Conservation (phyloP, 1,284 basidiomycete genomes). For the Leccinum griseonigrum region DNA sequence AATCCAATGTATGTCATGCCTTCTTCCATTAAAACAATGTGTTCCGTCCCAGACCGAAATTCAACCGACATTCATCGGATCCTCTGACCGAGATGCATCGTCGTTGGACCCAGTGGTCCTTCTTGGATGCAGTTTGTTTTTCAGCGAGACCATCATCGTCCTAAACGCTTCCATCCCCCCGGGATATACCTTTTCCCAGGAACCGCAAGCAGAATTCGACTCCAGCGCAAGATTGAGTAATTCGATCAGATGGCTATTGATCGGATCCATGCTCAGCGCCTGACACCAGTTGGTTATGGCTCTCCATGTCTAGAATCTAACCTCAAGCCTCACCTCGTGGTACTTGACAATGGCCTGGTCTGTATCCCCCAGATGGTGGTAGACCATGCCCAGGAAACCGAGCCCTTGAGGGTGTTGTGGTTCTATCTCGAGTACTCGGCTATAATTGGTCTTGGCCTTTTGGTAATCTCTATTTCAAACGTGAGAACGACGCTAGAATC, state of each 20-base stretch:
- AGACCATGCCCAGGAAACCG: conserved; percentile 81
- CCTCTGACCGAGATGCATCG: conserved; percentile 23
- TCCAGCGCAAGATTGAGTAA: conserved; percentile 84
- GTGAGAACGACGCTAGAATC: conserved; percentile 6
- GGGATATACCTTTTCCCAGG: conserved; percentile 32
- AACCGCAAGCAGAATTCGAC: conserved; percentile 37
- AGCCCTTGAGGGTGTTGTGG: conserved; percentile 76
- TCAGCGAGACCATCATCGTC: conserved; percentile 34
- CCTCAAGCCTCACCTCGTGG: conserved; percentile 64
- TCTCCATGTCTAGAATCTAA: not conserved
- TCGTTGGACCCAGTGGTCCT: conserved; percentile 18
- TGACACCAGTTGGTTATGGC: conserved; percentile 32
- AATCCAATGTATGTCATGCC: conserved; percentile 14
- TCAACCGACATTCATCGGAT: conserved; percentile 34
- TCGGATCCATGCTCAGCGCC: conserved; percentile 82
- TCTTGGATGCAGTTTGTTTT: conserved; percentile 33
- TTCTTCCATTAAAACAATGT: conserved; percentile 29
- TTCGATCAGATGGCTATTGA: conserved; percentile 84
- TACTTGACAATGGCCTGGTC: conserved; percentile 84
- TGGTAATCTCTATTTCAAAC: conserved; percentile 52
- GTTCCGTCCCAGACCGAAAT: conserved; percentile 14
- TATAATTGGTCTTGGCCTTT: conserved; percentile 71
- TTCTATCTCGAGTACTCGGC: conserved; percentile 77
- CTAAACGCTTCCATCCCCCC: conserved; percentile 37
- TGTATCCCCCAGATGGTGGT: conserved; percentile 70